These are phyloP conservation scores for Phellopilus nigrolimitatus DNA, from an alignment of 1,284 basidiomycete genomes.

Conservation along the genomic window DNA sequence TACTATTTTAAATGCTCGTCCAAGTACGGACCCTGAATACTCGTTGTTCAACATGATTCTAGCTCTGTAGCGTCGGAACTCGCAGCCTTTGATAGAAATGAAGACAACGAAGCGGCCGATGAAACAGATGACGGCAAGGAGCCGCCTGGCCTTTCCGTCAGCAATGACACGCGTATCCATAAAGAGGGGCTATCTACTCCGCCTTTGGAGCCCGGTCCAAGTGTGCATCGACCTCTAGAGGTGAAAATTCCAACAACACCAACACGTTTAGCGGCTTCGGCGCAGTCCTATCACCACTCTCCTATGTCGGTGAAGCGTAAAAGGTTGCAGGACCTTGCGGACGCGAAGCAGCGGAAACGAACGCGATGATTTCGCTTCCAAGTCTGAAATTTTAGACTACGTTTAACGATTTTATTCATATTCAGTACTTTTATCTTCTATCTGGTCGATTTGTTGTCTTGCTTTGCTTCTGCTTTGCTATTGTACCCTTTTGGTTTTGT, in stretches of 20 bases:
- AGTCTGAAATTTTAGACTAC: too few relatives aligned
- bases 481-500: too few relatives aligned
- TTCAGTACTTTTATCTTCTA: too few relatives aligned
- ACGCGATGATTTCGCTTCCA: neutral
- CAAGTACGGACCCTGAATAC: too few relatives aligned
- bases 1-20: neutral
- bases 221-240: neutral
- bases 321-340: slow-evolving; percentile 33
- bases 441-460: too few relatives aligned
- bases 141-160: neutral
- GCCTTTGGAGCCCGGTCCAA: neutral
- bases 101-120: neutral
- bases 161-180: neutral
- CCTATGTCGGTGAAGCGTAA: slow-evolving; percentile 35
- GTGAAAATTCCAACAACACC: neutral
- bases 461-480: too few relatives aligned
- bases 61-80: neutral
- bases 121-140: neutral
- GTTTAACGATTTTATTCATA: too few relatives aligned
- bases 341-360: slow-evolving; percentile 22
- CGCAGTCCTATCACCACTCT: slow-evolving; percentile 29
- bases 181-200: neutral
- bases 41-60: neutral
- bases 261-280: slow-evolving; percentile 4
- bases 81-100: neutral